Percentiles rank a stretch among this genome's conserved stretches.
phyloP scores from a whole-genome alignment of 257 asterid species.

The Anisodus tanguticus region DNA sequence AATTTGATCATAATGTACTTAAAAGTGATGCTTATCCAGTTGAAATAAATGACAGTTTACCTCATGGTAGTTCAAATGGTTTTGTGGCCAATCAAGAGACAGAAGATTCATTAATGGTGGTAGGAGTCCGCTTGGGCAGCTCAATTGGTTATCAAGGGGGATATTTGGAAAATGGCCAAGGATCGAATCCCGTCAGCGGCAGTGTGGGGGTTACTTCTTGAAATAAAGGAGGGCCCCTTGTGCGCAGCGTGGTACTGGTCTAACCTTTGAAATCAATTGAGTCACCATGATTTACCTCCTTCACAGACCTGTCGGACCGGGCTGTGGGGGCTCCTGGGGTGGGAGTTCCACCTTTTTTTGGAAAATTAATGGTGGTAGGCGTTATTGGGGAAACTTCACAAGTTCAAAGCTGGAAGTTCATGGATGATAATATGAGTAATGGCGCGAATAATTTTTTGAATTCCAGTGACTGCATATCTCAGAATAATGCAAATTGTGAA shows the following conservation, averaged over 20 bases:
- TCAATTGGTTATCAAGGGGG: too few relatives aligned
- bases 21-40: constrained; percentile 50
- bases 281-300: too few relatives aligned
- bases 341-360: too few relatives aligned
- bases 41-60: constrained; percentile 46
- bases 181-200: too few relatives aligned
- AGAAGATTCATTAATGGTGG: constrained; percentile 60
- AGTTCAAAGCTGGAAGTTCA: constrained; percentile 58
- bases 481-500: constrained; percentile 50
- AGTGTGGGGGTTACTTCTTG: too few relatives aligned
- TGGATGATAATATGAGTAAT: constrained; percentile 75
- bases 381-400: constrained; percentile 61
- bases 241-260: too few relatives aligned
- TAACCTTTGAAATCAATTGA: too few relatives aligned
- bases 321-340: too few relatives aligned
- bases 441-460: constrained; percentile 56
- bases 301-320: too few relatives aligned
- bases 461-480: constrained; percentile 76
- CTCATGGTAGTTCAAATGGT: constrained; percentile 53
- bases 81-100: constrained; percentile 55
- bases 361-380: constrained; percentile 55
- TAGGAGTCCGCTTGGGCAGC: too few relatives aligned
- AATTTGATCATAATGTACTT: constrained; percentile 34
- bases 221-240: too few relatives aligned
- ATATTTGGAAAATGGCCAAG: too few relatives aligned